These are phyloP conservation scores for Leishmania tropica DNA, from an alignment of 208 protist species.

Conservation along the genomic window DNA sequence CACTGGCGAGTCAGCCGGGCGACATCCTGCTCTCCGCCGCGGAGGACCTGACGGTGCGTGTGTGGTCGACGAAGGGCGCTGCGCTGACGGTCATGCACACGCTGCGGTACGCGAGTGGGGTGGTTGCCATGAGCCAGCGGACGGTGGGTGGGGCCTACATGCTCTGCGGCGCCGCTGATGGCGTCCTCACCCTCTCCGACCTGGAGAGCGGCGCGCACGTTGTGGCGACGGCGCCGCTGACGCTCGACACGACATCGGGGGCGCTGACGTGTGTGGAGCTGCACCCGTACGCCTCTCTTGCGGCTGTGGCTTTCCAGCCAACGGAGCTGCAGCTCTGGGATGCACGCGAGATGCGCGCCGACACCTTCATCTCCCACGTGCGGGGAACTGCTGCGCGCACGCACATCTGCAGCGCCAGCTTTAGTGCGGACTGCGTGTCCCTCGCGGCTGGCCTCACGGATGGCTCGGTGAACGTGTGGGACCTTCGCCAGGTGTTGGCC, in stretches of 20 bases:
- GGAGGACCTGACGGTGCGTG: slow-evolving; percentile 98
- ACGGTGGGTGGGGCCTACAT: slow-evolving; percentile 38
- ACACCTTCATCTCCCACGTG: slow-evolving; percentile 73
- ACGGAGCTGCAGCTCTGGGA: slow-evolving; percentile 91
- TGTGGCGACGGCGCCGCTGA: slow-evolving; percentile 26
- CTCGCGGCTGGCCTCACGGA: slow-evolving; percentile 81
- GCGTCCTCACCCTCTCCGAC: slow-evolving; percentile 40
- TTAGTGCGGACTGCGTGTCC: slow-evolving; percentile 95
- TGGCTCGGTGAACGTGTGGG: slow-evolving; percentile 93
- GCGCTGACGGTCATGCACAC: slow-evolving; percentile 42
- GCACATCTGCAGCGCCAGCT: slow-evolving; percentile 69
- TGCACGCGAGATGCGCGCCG: slow-evolving; percentile 74
- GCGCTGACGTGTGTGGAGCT: slow-evolving; percentile 46
- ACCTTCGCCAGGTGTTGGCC: slow-evolving; percentile 94
- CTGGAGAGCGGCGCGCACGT: slow-evolving; percentile 39
- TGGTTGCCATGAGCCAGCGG: slow-evolving; percentile 37
- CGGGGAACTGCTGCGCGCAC: slow-evolving; percentile 2
- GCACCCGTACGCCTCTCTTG: slow-evolving; percentile 73
- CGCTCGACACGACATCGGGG: slow-evolving; percentile 11
- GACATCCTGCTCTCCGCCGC: slow-evolving; percentile 83
- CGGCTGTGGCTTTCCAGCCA: slow-evolving; percentile 46
- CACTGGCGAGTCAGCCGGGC: slow-evolving; percentile 22
- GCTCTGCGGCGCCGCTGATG: slow-evolving; percentile 31
- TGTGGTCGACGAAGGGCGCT: slow-evolving; percentile 88
- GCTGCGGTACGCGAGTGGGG: slow-evolving; percentile 48